These are phyloP conservation scores for Cladosporium colombiae DNA, from an alignment of 2,329 filamentous ascomycete species.

Conservation along the genomic window DNA sequence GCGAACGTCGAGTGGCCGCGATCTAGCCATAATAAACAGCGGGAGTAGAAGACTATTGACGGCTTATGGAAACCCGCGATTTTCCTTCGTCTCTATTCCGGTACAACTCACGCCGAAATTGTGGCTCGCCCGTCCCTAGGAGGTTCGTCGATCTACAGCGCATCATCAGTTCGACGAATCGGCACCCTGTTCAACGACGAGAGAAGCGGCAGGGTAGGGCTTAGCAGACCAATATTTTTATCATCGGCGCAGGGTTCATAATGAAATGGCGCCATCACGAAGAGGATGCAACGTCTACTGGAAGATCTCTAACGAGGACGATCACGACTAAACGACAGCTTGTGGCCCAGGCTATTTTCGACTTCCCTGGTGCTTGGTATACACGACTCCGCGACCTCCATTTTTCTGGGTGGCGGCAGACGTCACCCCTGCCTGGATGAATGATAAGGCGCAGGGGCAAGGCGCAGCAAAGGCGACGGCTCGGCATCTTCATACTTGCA, in stretches of 20 bases:
- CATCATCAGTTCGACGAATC: constrained; percentile 1
- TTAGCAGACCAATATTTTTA: background rate
- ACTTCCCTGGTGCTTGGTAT: background rate
- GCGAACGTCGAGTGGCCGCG: background rate
- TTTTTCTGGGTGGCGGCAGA: background rate
- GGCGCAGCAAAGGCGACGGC: background rate
- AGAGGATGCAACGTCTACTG: background rate
- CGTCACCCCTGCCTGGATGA: background rate
- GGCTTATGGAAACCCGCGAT: background rate
- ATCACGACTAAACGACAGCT: background rate
- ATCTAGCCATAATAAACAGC: background rate
- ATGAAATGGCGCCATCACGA: background rate
- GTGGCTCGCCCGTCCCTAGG: background rate
- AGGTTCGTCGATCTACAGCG: background rate
- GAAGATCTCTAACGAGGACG: background rate
- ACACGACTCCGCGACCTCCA: background rate
- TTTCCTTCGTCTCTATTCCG: background rate
- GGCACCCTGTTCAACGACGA: background rate
- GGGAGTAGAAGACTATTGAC: background rate
- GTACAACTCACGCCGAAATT: background rate
- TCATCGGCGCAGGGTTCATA: background rate
- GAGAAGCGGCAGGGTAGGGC: background rate
- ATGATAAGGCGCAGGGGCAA: background rate
- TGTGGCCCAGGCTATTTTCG: background rate
- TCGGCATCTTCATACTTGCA: background rate